Base-by-base conservation (phyloP, 495 filamentous ascomycete genomes). In the Annulohypoxylon stygium region DNA sequence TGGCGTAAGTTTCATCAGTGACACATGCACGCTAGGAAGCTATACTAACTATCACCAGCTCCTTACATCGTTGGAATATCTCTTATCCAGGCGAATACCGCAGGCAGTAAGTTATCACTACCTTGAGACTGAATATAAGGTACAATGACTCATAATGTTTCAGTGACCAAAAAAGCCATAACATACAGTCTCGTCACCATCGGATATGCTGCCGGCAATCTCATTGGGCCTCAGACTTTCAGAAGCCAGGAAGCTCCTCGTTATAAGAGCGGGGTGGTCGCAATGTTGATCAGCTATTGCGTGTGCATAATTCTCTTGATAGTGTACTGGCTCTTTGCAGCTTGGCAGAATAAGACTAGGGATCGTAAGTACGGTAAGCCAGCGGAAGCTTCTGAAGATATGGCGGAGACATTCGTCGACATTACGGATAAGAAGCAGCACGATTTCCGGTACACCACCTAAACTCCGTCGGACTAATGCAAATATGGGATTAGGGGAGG, bases 201-300 rank as follows among this genome's bases (percentile, higher is more conserved):
- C 14, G 83, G 81, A 6, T 88, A 87, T 69, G 87, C 84, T 37
- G 80, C 86, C 2, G 86, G 85, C 0, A 88, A 87, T 76, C 85
- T 86, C 34, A 83, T 84, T 70, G 82, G 83, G n/a, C 83, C 86
- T 23, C 85, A 85, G 79, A 85, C 85, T 0, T 88, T 88, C 54
- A 84, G 82, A 61, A 73, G 69, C 8, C 82, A 79, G 25, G 84
- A 87, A 75, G 81, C 81, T 3, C 86, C 86, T n/a, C 65, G 79
- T 9, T 84, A 84, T 61, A 76, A 78, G 1, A 72, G 65, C 3
- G 76, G 81, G 7, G 78, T 81, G 25, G 60, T 76, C 39, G 74
- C 75, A 3, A 78, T 84, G 66, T 45, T 82, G 1, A 74, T 72
- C 0, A 78, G 80, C 61, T 74, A 82, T 55, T 72, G 79, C 43